Conservation (phyloP, 2,329 filamentous ascomycete species). For the Aspergillus jensenii region DNA sequence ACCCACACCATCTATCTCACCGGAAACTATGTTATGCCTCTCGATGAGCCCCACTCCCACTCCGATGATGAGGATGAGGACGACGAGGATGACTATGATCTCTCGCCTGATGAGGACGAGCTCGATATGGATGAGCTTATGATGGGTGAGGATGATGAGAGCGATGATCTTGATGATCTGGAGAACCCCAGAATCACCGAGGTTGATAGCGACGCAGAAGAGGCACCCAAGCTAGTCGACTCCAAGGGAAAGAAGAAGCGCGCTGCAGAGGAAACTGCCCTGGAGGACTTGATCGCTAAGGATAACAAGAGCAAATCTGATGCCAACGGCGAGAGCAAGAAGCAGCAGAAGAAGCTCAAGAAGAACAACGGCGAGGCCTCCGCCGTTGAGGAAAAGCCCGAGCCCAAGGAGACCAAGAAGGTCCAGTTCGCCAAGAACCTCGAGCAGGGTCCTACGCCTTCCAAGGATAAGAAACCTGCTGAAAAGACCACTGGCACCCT, state of each 20-base stretch:
- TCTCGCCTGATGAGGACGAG: slow-evolving; percentile 77
- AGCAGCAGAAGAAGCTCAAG: slow-evolving; percentile 97
- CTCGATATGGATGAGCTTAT: slow-evolving; percentile 59
- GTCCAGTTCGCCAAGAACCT: slow-evolving; percentile 99
- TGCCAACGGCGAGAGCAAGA: slow-evolving; percentile 77
- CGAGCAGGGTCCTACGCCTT: slow-evolving; percentile 88
- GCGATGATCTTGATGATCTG: slow-evolving; percentile 75
- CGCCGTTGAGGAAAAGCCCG: slow-evolving; percentile 46
- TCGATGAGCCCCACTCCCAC: slow-evolving; percentile 51
- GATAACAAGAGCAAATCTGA: slow-evolving; percentile 53
- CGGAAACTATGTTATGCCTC: slow-evolving; percentile 86
- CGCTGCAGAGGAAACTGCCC: slow-evolving; percentile 65
- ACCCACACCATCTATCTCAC: slow-evolving; percentile 90
- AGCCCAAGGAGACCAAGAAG: slow-evolving; percentile 76
- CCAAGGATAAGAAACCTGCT: slow-evolving; percentile 49
- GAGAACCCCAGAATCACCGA: slow-evolving; percentile 81
- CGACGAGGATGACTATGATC: slow-evolving; percentile 74
- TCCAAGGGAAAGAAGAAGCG: slow-evolving; percentile 86
- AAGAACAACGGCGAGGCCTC: slow-evolving; percentile 95
- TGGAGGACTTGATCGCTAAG: slow-evolving; percentile 86
- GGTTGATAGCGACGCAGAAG: slow-evolving; percentile 75
- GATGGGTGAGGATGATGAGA: slow-evolving; percentile 59
- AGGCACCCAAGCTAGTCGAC: slow-evolving; percentile 53
- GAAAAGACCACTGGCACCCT: slow-evolving; percentile 57
- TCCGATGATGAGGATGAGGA: slow-evolving; percentile 56